Conservation (phyloP, 1,284 basidiomycete species). For the Apiotrichum mycotoxinovorans region DNA sequence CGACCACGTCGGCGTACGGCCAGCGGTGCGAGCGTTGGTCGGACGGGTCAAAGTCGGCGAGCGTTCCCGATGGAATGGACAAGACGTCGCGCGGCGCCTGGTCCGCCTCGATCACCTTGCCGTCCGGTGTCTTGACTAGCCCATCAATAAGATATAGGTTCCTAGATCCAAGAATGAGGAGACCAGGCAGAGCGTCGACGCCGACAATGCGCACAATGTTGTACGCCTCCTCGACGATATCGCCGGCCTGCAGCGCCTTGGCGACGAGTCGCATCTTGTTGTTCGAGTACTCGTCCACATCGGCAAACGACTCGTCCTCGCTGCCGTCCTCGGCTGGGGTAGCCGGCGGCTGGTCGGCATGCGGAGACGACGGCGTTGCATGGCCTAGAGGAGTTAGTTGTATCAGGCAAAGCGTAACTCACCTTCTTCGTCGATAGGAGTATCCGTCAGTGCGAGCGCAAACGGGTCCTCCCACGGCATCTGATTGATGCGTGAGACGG, state of each 20-base stretch:
- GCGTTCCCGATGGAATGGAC: conserved; percentile 73
- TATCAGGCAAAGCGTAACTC: conserved; percentile 26
- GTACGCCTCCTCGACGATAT: conserved; percentile 77
- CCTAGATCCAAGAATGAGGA: conserved; percentile 77
- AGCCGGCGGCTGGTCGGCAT: not conserved
- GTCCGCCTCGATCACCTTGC: conserved; percentile 82
- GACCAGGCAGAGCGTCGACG: conserved; percentile 75
- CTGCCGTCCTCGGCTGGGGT: conserved; percentile 2
- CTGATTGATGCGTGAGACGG: conserved; percentile 61
- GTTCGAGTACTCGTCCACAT: conserved; percentile 55
- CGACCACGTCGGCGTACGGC: conserved; percentile 72
- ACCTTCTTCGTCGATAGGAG: conserved; percentile 61
- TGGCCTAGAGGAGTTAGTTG: not conserved
- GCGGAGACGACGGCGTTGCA: not conserved
- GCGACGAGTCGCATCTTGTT: conserved; percentile 60
- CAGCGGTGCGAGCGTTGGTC: conserved; percentile 71
- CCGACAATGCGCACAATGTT: conserved; percentile 81
- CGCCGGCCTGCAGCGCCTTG: conserved; percentile 69
- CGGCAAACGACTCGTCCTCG: conserved; percentile 31
- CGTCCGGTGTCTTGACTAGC: conserved; percentile 78
- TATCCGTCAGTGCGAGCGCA: conserved; percentile 64
- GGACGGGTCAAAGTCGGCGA: conserved; percentile 69
- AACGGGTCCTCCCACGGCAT: conserved; percentile 77
- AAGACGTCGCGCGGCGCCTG: conserved; percentile 79
- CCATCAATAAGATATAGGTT: conserved; percentile 91